Evolutionary conservation across 768 basidiomycete species (phyloP), one percentile per base, ranked within the genome.

Genomic region (Amanita rubescens): DNA sequence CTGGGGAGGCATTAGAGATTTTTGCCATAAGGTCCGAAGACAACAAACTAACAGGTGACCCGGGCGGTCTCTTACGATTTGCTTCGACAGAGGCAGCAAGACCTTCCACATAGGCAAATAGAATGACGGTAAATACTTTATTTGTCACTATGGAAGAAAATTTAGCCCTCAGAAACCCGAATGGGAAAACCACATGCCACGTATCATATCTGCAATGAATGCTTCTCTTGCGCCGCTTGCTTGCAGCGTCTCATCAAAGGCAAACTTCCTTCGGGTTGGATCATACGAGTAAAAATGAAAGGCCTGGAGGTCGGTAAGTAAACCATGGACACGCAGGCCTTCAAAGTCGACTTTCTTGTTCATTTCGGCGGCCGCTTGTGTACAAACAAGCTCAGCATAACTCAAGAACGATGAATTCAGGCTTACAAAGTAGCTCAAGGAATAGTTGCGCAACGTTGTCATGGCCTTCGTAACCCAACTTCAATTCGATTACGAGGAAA

Each of bases 401-500:
- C 47, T 35, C 47, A 48, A 48, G 47, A 22, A 37, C 45, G 22
- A 45, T n/a, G 30, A 27, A 49, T 22, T 42, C 20, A 49, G 38
- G 42, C 56, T 39, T 49, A 57, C 56, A 53, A 49, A 57, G 53
- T 38, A 57, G 53, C 35, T 54, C 56, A 43, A 57, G 56, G 44
- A 57, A 54, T 34, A 57, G 37, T 49, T 57, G 56, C 35, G 56
- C 56, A 19, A 57, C 4, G 22, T 48, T 48, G 47, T 48, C 47
- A 9, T 35, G 45, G 27, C 45, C 45, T 46, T 55, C 42, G 39
- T 43, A 42, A 38, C 25, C 53, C 5, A 67, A 67, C 52, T 62
- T 67, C 34, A 53, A 12, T 19, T 62, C 67, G 19, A 71, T 57
- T 22, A 59, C 58, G 22, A 66, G 63, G 57, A 53, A 39, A 20